Conservation (phyloP, 73 alveolate species). For the Durusdinium trenchii region DNA sequence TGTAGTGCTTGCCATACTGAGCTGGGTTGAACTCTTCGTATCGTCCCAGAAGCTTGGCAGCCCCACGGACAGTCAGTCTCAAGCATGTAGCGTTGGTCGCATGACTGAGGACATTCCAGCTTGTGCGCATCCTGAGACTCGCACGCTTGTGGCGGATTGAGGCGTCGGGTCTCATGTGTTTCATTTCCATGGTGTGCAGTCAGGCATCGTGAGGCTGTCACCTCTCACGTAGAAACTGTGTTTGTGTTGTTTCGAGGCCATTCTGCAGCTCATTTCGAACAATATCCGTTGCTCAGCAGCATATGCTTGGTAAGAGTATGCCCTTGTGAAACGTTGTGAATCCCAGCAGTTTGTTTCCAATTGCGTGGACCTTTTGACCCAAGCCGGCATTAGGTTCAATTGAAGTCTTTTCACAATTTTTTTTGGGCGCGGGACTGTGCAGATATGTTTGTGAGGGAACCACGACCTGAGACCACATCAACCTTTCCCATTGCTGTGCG, state of each 20-base stretch:
- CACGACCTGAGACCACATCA: no score
- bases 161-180: neutral
- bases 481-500: no score
- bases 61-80: neutral
- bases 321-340: no score
- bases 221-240: no score
- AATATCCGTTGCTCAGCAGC: constrained; percentile 38
- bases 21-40: constrained; percentile 68
- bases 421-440: no score
- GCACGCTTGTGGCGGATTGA: constrained; percentile 60
- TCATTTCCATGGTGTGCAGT: neutral
- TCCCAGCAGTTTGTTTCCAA: no score
- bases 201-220: neutral
- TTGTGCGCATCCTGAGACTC: constrained; percentile 66
- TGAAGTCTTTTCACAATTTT: no score
- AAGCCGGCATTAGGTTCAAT: no score
- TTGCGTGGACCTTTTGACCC: no score
- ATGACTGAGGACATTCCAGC: constrained; percentile 32
- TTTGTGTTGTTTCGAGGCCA: neutral
- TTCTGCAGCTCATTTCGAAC: constrained; percentile 52
- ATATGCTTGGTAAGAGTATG: no score
- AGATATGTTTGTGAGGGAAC: no score
- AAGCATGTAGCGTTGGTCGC: no score
- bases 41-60: neutral
- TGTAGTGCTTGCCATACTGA: constrained; percentile 21